Percentiles rank a stretch among this genome's conserved stretches.
These are phyloP conservation scores for Paraglomus brasilianum DNA, from an alignment of 192 early-diverging fungal species.

Conservation along the genomic window DNA sequence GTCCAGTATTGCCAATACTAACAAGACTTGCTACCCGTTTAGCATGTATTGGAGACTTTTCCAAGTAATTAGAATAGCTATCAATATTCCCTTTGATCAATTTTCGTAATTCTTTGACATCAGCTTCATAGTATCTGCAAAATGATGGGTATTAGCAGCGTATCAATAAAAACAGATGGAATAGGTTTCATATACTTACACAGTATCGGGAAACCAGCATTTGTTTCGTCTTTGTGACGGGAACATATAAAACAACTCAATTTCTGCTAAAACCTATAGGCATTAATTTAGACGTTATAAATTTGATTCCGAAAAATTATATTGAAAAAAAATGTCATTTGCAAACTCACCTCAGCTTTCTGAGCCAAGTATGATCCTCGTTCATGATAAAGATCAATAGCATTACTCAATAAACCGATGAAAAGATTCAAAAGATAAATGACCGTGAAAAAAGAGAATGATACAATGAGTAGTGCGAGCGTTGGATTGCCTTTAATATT, in stretches of 20 bases:
- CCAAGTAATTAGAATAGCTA: too few relatives aligned
- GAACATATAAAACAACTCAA: slow-evolving; percentile 21
- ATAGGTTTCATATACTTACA: too few relatives aligned
- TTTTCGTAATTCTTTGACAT: too few relatives aligned
- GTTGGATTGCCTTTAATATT: neutral
- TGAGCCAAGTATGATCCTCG: neutral
- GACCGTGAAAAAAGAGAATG: neutral
- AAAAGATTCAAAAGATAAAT: slow-evolving; percentile 14
- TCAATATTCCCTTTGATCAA: too few relatives aligned
- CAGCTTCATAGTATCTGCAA: too few relatives aligned
- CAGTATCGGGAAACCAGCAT: slow-evolving; percentile 11
- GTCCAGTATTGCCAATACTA: too few relatives aligned
- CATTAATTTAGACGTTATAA: neutral
- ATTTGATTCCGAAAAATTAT: neutral
- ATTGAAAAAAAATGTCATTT: neutral
- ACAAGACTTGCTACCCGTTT: too few relatives aligned
- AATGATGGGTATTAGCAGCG: too few relatives aligned
- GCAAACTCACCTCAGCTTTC: neutral
- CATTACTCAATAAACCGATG: slow-evolving; percentile 13
- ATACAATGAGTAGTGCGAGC: neutral
- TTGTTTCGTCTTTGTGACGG: slow-evolving; percentile 8
- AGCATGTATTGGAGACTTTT: too few relatives aligned
- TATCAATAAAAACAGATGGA: too few relatives aligned
- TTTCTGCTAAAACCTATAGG: neutral
- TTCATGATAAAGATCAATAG: neutral